These are phyloP conservation scores for Solanum gracilifrons DNA, from an alignment of 257 asterid genomes.

Conservation along the genomic window DNA sequence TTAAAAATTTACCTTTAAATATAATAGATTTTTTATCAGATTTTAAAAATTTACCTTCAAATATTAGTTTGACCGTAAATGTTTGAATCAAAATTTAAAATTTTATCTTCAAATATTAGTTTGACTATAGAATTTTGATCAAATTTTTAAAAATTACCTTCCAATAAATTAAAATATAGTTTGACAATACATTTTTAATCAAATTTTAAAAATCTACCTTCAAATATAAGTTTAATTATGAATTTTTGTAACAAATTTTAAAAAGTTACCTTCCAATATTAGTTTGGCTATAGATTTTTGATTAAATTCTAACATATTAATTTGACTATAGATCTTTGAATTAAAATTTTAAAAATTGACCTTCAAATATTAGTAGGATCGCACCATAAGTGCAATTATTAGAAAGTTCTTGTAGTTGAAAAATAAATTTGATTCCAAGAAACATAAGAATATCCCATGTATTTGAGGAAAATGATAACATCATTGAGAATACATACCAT, in stretches of 20 bases:
- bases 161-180: not conserved
- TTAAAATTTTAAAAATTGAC: not conserved
- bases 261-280: not conserved
- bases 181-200: not conserved
- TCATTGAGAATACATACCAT: not conserved
- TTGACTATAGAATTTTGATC: not conserved
- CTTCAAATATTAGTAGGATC: not conserved
- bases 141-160: not conserved
- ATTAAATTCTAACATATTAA: too few relatives aligned
- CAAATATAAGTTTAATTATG: not conserved
- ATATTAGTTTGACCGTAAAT: not conserved
- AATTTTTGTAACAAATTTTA: not conserved
- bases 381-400: not conserved
- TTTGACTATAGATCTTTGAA: not conserved
- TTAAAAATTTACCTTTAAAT: not conserved
- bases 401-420: not conserved
- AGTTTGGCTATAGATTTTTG: not conserved
- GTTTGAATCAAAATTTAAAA: not conserved
- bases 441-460: not conserved
- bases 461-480: not conserved
- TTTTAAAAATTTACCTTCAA: not conserved
- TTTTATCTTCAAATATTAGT: not conserved
- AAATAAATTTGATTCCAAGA: not conserved
- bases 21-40: too few relatives aligned
- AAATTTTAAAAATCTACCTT: not conserved